Base-by-base conservation (phyloP, 805 yeast species). In the Barnettozyma siamensis region DNA sequence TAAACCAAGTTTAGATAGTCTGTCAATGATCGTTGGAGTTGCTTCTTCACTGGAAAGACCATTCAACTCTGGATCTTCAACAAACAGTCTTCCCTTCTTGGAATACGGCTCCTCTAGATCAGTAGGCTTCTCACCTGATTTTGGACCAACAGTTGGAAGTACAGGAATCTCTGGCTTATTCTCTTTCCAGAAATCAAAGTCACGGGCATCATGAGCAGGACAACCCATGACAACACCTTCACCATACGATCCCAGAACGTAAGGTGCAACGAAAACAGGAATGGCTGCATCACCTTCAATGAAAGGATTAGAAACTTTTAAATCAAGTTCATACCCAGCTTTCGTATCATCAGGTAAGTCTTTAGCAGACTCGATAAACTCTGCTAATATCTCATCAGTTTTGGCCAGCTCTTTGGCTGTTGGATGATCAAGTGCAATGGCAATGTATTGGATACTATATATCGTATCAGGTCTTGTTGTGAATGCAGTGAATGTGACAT, bases 151-250 rank as follows among this genome's bases (percentile, higher is more conserved):
- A n/a, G 53, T 44, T 18, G 49, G 48, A 3, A 35, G 42, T 29
- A 31, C 51, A 21, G 43, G 45, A 36, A 20, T 44, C 24, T 57
- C 55, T 0, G 83, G 82, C 54, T 67, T 69, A 55, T 85, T 85
- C 33, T 64, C 55, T 3, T 57, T 51, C 96, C 97, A 91, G 57
- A 93, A 91, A 7, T 71, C 85, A 51, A 58, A 76, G 56, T 93
- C 99, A 46, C 98, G 72, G 34, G 69, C 66, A 60, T 93, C 98
- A 60, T 89, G 97, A 0, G 84, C 96, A 2, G 99, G 99, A 53
- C 94, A 87, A 2, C 99, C 99, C 98, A 93, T 91, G 0, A 91
- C 98, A 1, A 96, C 95, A 31, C 96, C 96, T 42, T 78, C 78
- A 1, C 97, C 97, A 57, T 91, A 91, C 4, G 74, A 65, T 4